A percentile compares a stretch with the other conserved stretches of the same genome.
Conservation (phyloP, 805 yeast genomes). For the Candida quercuum region DNA sequence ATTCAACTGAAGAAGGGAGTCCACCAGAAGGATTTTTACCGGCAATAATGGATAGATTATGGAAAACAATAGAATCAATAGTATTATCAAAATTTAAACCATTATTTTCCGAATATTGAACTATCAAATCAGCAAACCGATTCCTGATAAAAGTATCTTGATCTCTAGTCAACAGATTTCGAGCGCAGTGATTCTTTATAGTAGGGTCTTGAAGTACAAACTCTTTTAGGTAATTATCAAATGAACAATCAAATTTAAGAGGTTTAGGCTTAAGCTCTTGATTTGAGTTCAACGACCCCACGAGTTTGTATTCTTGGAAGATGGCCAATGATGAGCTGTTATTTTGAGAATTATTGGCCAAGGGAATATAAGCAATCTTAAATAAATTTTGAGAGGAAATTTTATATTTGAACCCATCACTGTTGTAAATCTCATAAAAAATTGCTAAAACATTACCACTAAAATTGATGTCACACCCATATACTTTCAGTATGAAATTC, state of each 20-base stretch:
- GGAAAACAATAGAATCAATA: constrained; percentile 13
- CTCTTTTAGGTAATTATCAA: constrained; percentile 10
- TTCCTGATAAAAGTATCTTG: constrained; percentile 12
- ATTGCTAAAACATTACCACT: constrained; percentile 15
- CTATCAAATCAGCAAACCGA: constrained; percentile 11
- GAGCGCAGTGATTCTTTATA: constrained; percentile 4
- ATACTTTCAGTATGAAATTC: constrained; percentile 8
- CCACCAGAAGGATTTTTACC: neutral
- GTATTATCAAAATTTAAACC: constrained; percentile 4
- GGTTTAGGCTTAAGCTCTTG: neutral
- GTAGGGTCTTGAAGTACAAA: constrained; percentile 3
- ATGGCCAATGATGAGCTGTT: constrained; percentile 16
- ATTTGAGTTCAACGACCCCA: constrained; percentile 3
- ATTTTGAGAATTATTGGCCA: constrained; percentile 2
- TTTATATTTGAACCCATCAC: constrained; percentile 17
- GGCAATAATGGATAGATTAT: constrained; percentile 4
- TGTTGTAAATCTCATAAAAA: constrained; percentile 16
- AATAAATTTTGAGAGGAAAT: constrained; percentile 18
- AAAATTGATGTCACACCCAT: constrained; percentile 15
- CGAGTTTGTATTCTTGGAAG: constrained; percentile 17
- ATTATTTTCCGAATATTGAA: constrained; percentile 10
- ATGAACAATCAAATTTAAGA: constrained; percentile 3
- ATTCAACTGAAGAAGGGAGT: constrained; percentile 1
- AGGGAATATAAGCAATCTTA: constrained; percentile 15
- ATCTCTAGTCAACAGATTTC: constrained; percentile 15